Evolutionary conservation across 441 rosid genomes (phyloP).

Genomic region (Bocquillonia castaneifolia): DNA sequence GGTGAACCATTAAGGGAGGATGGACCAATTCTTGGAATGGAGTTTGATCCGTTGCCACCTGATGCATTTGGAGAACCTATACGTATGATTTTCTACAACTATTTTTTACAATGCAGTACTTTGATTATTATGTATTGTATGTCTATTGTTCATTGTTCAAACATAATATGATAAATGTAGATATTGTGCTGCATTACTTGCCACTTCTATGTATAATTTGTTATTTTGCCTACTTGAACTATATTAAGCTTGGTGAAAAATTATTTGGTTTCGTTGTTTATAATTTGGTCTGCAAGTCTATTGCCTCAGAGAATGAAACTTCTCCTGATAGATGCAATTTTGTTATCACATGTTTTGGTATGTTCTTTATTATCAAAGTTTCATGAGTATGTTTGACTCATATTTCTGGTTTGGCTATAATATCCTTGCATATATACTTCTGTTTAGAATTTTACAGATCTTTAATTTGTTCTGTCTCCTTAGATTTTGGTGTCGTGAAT

Average conservation of each 20-base stretch:
- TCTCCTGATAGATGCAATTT: neutral
- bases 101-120: neutral
- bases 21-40: conserved; percentile 95
- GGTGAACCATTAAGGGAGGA: conserved; percentile 93
- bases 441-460: neutral
- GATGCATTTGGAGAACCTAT: conserved; percentile 87
- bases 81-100: conserved; percentile 39
- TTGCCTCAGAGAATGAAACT: neutral
- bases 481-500: conserved; percentile 4
- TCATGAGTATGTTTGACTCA: neutral
- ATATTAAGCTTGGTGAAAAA: neutral
- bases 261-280: neutral
- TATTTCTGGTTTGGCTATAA: conserved; percentile 7
- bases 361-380: neutral
- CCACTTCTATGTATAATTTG: neutral
- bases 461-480: neutral
- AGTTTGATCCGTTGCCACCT: conserved; percentile 96
- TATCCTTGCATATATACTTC: neutral
- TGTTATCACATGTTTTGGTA: neutral
- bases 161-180: neutral
- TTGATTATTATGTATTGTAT: conserved; percentile 9
- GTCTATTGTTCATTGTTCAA: neutral
- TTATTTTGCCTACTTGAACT: neutral
- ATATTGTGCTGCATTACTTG: neutral
- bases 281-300: neutral